A percentile compares a stretch with the other conserved stretches of the same genome.
Conservation (phyloP, 2,329 filamentous ascomycete genomes). For the Raffaelea deltoideospora region DNA sequence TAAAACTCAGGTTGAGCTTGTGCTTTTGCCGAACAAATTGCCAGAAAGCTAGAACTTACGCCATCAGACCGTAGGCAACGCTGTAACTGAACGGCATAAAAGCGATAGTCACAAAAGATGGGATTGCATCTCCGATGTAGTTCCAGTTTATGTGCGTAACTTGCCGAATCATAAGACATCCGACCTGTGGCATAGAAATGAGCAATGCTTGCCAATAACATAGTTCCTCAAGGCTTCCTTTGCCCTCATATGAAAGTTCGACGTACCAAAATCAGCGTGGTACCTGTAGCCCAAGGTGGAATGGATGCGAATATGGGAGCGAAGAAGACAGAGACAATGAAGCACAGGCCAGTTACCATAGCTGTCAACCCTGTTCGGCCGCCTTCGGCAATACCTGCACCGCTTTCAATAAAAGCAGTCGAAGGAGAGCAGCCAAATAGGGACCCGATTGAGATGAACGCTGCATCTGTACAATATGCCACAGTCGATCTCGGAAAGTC, state of each 20-base stretch:
- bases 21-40: too few relatives aligned
- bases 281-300: constrained; percentile 64
- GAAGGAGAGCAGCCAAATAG: constrained; percentile 57
- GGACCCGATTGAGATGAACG: constrained; percentile 55
- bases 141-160: constrained; percentile 63
- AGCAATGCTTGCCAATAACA: too few relatives aligned
- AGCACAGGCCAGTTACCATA: constrained; percentile 53
- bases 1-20: too few relatives aligned
- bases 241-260: background rate
- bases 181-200: constrained; percentile 31
- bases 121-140: constrained; percentile 60
- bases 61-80: constrained; percentile 63
- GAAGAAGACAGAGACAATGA: constrained; percentile 59
- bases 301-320: constrained; percentile 64
- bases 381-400: constrained; percentile 61
- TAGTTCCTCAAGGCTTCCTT: too few relatives aligned
- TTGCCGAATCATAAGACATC: constrained; percentile 64
- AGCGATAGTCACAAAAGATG: constrained; percentile 59
- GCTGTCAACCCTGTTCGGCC: constrained; percentile 59
- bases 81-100: constrained; percentile 70
- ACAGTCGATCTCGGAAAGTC: constrained; percentile 77
- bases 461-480: constrained; percentile 59
- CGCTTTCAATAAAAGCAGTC: constrained; percentile 62
- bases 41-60: constrained; percentile 24
- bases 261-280: constrained; percentile 51